phyloP scores from a whole-genome alignment of 1,284 basidiomycete species.

The Fomitiporia mediterranea region DNA sequence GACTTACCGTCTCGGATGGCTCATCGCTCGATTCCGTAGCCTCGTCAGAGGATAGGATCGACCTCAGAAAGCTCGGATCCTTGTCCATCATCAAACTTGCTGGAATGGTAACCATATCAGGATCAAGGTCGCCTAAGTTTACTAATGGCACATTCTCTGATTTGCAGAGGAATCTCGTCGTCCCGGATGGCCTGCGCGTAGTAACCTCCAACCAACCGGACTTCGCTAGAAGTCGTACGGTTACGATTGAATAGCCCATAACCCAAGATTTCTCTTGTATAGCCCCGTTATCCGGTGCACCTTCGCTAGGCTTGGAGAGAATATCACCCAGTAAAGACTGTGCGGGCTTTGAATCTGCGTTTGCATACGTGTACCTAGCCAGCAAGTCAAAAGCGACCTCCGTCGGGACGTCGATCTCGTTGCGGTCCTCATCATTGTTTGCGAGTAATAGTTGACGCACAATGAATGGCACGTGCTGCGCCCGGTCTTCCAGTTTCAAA shows the following conservation, averaged over 20 bases:
- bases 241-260: slow-evolving; percentile 82
- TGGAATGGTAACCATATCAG: slow-evolving; percentile 68
- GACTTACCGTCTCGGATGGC: slow-evolving; percentile 1
- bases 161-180: slow-evolving; percentile 83
- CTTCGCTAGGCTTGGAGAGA: slow-evolving; percentile 27
- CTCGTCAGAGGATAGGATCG: slow-evolving; percentile 29
- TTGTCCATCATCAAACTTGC: slow-evolving; percentile 74
- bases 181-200: slow-evolving; percentile 86
- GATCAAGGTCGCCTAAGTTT: slow-evolving; percentile 75
- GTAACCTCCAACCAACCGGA: slow-evolving; percentile 90
- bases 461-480: slow-evolving; percentile 83
- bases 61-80: slow-evolving; percentile 30
- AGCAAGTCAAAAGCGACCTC: slow-evolving; percentile 99
- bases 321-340: slow-evolving; percentile 76
- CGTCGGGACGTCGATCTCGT: slow-evolving; percentile 81
- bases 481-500: slow-evolving; percentile 80
- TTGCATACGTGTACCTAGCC: slow-evolving; percentile 91
- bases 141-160: slow-evolving; percentile 88
- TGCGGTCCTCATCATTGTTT: slow-evolving; percentile 61
- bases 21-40: slow-evolving; percentile 9
- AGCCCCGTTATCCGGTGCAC: slow-evolving; percentile 32
- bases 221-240: slow-evolving; percentile 70
- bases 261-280: slow-evolving; percentile 79
- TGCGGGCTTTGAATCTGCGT: slow-evolving; percentile 87
- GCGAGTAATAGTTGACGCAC: slow-evolving; percentile 84